Evolutionary conservation across 768 basidiomycete species (phyloP).

Genomic region (Leucocoprinus leucothites): DNA sequence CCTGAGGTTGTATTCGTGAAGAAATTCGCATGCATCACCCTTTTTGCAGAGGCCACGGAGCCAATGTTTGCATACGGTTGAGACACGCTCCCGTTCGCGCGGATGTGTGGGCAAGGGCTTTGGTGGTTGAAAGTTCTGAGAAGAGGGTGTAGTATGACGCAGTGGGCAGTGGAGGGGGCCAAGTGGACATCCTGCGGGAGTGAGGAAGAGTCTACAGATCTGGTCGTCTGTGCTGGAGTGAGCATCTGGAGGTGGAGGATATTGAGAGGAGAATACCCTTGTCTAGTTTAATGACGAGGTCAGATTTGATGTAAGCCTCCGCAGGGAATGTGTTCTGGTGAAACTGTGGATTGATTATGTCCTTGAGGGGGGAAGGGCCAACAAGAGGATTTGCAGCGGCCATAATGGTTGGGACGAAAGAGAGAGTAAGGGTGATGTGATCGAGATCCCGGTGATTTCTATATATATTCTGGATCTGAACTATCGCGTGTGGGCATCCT

Average conservation of each 20-base stretch:
- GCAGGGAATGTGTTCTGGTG: constrained; percentile 89
- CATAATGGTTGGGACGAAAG: constrained; percentile 21
- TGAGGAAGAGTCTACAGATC: constrained; percentile 84
- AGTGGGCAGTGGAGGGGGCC: constrained; percentile 90
- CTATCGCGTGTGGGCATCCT: not conserved
- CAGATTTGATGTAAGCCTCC: constrained; percentile 77
- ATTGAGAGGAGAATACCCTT: constrained; percentile 57
- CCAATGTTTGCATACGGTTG: constrained; percentile 99
- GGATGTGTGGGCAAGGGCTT: constrained; percentile 81
- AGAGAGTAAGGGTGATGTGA: not conserved
- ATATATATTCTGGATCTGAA: not conserved
- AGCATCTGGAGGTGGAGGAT: not conserved
- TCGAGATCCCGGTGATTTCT: constrained; percentile 4
- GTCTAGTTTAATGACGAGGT: constrained; percentile 85
- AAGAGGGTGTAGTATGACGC: constrained; percentile 86
- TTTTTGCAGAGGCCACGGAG: constrained; percentile 97
- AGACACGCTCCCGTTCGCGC: constrained; percentile 75
- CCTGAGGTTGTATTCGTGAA: constrained; percentile 97
- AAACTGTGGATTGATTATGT: constrained; percentile 85
- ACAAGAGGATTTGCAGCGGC: constrained; percentile 47
- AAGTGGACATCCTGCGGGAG: constrained; percentile 83
- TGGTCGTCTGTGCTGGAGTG: constrained; percentile 67
- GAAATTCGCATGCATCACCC: constrained; percentile 95
- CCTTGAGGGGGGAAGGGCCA: constrained; percentile 56
- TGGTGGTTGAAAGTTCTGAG: constrained; percentile 86